Percentiles rank a stretch among this genome's conserved stretches.
Evolutionary conservation across 345 rosid species (phyloP).

Genomic region (Eucalyptus curtisii): DNA sequence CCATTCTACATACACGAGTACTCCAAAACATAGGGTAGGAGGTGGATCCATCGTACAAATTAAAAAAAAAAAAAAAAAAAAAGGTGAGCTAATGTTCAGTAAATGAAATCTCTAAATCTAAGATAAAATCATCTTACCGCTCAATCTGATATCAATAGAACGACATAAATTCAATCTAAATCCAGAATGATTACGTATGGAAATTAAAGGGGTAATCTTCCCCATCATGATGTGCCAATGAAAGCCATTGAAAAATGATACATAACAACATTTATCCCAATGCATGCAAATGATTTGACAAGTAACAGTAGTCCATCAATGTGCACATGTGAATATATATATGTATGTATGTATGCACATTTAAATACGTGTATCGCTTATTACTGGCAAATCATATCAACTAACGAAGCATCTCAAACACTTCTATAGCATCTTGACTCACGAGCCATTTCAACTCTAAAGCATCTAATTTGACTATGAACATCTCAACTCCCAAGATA

Average conservation of each 20-base stretch:
- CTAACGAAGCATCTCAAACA: background rate
- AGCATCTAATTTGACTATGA: background rate
- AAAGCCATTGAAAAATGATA: background rate
- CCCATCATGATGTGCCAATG: background rate
- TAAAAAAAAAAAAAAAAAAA: too few relatives aligned
- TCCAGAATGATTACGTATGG: background rate
- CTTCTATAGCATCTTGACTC: background rate
- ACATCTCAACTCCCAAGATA: background rate
- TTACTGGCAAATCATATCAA: background rate
- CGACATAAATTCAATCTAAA: background rate
- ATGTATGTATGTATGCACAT: background rate
- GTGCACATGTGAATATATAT: background rate
- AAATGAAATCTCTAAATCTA: background rate
- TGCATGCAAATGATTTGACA: background rate
- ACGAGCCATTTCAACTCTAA: background rate
- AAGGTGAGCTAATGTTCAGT: too few relatives aligned
- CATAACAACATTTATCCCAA: background rate
- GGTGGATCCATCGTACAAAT: background rate
- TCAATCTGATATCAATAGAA: background rate
- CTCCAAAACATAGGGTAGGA: background rate
- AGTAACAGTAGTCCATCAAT: background rate
- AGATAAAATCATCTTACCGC: background rate
- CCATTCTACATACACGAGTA: background rate
- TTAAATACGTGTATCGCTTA: background rate
- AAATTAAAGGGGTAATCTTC: background rate